Evolutionary conservation across 1,139 yeast species (phyloP).

Genomic region (Candida sp.): DNA sequence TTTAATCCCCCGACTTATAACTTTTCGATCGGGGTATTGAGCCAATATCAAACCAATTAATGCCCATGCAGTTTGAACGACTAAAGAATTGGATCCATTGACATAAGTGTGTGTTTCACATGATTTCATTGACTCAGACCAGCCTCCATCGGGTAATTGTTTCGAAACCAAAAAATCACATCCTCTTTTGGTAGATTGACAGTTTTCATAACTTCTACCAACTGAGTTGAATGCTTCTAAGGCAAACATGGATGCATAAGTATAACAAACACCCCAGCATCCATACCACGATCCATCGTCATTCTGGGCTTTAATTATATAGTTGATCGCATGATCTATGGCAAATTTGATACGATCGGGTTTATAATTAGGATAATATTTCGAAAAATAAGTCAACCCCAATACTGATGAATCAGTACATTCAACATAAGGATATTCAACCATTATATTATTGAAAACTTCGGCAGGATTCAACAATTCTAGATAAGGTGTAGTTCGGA

Average conservation of each 20-base stretch:
- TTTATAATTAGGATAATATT: conserved; percentile 61
- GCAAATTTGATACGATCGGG: conserved; percentile 62
- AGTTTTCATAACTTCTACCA: conserved; percentile 59
- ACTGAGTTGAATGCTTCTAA: conserved; percentile 82
- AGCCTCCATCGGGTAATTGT: conserved; percentile 90
- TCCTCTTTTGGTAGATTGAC: conserved; percentile 62
- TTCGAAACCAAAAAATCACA: conserved; percentile 80
- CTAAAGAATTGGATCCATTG: conserved; percentile 52
- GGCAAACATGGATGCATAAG: conserved; percentile 98
- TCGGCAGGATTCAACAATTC: conserved; percentile 92
- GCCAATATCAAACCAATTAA: conserved; percentile 79
- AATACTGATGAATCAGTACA: conserved; percentile 95
- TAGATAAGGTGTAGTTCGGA: conserved; percentile 75
- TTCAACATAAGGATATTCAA: conserved; percentile 98
- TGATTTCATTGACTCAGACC: conserved; percentile 89
- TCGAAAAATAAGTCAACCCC: conserved; percentile 78
- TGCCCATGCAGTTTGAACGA: conserved; percentile 95
- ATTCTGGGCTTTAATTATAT: conserved; percentile 65
- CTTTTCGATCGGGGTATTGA: conserved; percentile 66
- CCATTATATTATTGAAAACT: conserved; percentile 97
- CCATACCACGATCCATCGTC: conserved; percentile 98
- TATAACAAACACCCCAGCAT: conserved; percentile 96
- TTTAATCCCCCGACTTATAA: conserved; percentile 61
- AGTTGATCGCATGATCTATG: conserved; percentile 69
- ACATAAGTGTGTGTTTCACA: conserved; percentile 85